phyloP scores from a whole-genome alignment of 306 rosid species.

The Benincasa hispida region DNA sequence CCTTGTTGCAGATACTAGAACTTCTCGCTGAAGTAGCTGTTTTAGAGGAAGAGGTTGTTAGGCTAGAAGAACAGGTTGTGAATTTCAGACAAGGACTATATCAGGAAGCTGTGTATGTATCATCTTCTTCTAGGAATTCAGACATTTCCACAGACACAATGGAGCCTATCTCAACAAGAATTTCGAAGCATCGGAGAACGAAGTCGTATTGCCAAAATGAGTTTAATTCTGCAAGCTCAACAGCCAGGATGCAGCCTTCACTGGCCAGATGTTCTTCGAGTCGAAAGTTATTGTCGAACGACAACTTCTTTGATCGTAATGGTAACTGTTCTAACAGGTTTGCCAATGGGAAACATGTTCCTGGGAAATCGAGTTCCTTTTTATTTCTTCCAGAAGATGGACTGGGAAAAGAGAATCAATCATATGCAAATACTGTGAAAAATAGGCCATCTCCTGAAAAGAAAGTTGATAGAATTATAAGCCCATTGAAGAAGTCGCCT shows the following conservation, averaged over 20 bases:
- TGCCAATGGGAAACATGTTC: conserved; percentile 24
- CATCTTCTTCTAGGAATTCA: conserved; percentile 39
- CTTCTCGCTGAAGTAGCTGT: conserved; percentile 96
- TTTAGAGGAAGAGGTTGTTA: conserved; percentile 78
- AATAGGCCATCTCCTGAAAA: conserved; percentile 48
- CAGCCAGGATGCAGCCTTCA: conserved; percentile 46
- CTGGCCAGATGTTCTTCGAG: conserved; percentile 58
- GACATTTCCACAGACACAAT: conserved; percentile 27
- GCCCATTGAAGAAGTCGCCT: conserved; percentile 42
- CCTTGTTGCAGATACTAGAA: conserved; percentile 54
- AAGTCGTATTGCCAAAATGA: conserved; percentile 61
- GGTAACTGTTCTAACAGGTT: conserved; percentile 20
- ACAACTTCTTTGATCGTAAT: conserved; percentile 24
- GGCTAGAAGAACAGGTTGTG: conserved; percentile 74
- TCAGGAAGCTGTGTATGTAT: conserved; percentile 68
- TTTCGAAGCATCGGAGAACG: conserved; percentile 58
- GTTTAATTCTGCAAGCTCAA: conserved; percentile 27
- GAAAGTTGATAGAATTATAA: conserved; percentile 30
- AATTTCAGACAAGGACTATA: conserved; percentile 72
- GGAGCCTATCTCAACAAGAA: conserved; percentile 33
- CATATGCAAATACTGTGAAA: conserved; percentile 30
- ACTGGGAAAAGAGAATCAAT: conserved; percentile 59
- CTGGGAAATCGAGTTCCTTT: conserved; percentile 26
- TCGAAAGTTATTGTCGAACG: conserved; percentile 37
- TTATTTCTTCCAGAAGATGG: conserved; percentile 41